Evolutionary conservation across 2,329 filamentous ascomycete genomes (phyloP).

Genomic region (Apiospora hydei): DNA sequence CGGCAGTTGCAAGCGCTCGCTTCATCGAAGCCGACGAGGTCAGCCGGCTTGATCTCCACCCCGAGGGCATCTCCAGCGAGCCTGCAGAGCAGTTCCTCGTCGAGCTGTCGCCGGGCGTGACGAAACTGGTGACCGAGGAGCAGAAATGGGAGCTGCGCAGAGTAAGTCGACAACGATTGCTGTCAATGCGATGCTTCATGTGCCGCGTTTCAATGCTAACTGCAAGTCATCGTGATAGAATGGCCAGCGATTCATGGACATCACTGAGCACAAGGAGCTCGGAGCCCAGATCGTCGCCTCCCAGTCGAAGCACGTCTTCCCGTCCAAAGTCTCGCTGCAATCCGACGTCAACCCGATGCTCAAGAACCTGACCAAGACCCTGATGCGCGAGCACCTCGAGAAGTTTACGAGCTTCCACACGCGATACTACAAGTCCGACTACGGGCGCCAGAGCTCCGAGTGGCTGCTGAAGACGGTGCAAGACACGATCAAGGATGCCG

Average conservation of each 20-base stretch:
- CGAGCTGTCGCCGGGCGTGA: constrained; percentile 84
- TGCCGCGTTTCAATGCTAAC: constrained; percentile 29
- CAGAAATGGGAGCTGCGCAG: constrained; percentile 92
- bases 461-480: constrained; percentile 84
- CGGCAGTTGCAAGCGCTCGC: constrained; percentile 59
- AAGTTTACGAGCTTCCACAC: constrained; percentile 82
- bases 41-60: constrained; percentile 58
- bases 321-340: constrained; percentile 69
- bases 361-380: constrained; percentile 72
- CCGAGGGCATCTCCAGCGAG: constrained; percentile 45
- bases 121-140: constrained; percentile 88
- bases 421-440: constrained; percentile 80
- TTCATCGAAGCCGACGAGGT: constrained; percentile 62
- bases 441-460: constrained; percentile 82
- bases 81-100: constrained; percentile 71
- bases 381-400: constrained; percentile 81
- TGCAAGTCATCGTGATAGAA: constrained; percentile 58
- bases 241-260: constrained; percentile 92
- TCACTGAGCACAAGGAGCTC: constrained; percentile 76
- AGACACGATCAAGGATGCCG: constrained; percentile 73
- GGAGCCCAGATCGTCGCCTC: constrained; percentile 54
- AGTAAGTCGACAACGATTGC: constrained; percentile 56
- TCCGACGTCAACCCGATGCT: constrained; percentile 72
- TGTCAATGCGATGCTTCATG: not conserved
- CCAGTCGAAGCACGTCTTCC: constrained; percentile 63